phyloP scores from a whole-genome alignment of 2,329 filamentous ascomycete genomes.

The Elsinoe australis region DNA sequence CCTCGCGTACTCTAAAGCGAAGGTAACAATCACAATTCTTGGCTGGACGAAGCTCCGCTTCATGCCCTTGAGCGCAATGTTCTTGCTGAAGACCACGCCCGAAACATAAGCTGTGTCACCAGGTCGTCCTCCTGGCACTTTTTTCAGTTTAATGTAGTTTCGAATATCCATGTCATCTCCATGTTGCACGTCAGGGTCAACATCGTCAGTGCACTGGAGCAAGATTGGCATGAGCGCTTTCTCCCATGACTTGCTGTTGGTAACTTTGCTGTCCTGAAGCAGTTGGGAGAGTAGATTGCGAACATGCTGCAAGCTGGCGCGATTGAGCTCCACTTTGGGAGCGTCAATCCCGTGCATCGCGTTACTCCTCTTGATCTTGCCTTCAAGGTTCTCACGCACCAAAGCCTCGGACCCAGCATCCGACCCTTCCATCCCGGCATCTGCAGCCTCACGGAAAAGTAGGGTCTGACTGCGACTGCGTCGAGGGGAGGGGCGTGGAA shows the following conservation, averaged over 20 bases:
- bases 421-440: slow-evolving; percentile 12
- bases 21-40: slow-evolving; percentile 84
- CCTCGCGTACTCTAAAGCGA: slow-evolving; percentile 90
- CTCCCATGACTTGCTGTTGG: slow-evolving; percentile 73
- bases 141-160: slow-evolving; percentile 95
- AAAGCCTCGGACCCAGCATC: slow-evolving; percentile 14
- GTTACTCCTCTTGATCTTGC: slow-evolving; percentile 58
- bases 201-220: slow-evolving; percentile 83
- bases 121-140: slow-evolving; percentile 82
- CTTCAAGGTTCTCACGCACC: slow-evolving; percentile 20
- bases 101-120: slow-evolving; percentile 94
- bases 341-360: slow-evolving; percentile 69
- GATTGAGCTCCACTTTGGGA: slow-evolving; percentile 75
- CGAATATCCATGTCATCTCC: slow-evolving; percentile 96
- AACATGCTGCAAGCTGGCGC: slow-evolving; percentile 81
- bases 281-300: slow-evolving; percentile 77
- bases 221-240: slow-evolving; percentile 84
- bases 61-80: slow-evolving; percentile 94
- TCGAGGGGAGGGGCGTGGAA: slow-evolving; percentile 64
- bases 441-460: slow-evolving; percentile 36
- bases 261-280: slow-evolving; percentile 65
- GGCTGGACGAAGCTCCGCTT: slow-evolving; percentile 74
- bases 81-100: slow-evolving; percentile 95
- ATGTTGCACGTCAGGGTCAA: slow-evolving; percentile 80
- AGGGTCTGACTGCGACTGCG: slow-evolving; percentile 48